Evolutionary conservation across 2,329 filamentous ascomycete genomes (phyloP).

Genomic region (Verticillium longisporum): DNA sequence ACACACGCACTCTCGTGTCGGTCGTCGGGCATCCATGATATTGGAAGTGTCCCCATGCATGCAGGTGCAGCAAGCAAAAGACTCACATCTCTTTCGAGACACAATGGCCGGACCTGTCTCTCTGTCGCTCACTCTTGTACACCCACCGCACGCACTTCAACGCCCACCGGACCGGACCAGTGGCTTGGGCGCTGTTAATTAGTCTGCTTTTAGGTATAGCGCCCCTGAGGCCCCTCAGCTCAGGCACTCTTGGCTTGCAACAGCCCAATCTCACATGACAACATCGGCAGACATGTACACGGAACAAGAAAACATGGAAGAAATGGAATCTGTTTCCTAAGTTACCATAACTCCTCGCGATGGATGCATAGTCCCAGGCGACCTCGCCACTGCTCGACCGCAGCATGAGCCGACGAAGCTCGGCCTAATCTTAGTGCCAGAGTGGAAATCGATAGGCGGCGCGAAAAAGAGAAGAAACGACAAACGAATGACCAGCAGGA

Average conservation of each 20-base stretch:
- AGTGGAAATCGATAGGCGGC: background rate
- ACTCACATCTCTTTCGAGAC: background rate
- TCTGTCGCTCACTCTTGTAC: too few relatives aligned
- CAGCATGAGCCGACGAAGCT: background rate
- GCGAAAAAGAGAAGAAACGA: background rate
- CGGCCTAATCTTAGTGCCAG: background rate
- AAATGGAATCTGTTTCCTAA: background rate
- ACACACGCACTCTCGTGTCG: background rate
- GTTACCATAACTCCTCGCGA: background rate
- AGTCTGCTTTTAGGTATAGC: background rate
- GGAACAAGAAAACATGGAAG: background rate
- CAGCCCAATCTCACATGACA: background rate
- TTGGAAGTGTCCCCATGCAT: background rate
- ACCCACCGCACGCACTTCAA: background rate
- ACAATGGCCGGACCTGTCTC: too few relatives aligned
- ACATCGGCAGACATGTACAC: background rate
- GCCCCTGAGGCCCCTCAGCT: too few relatives aligned
- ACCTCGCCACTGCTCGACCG: background rate
- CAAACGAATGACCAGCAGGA: background rate
- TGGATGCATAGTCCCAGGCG: background rate
- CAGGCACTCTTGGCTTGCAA: background rate
- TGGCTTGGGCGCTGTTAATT: background rate
- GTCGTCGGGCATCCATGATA: background rate
- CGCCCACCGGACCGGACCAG: background rate
- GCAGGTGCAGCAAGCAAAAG: background rate